Evolutionary conservation across 2,329 filamentous ascomycete species (phyloP).

Genomic region (Fusarium sp.): DNA sequence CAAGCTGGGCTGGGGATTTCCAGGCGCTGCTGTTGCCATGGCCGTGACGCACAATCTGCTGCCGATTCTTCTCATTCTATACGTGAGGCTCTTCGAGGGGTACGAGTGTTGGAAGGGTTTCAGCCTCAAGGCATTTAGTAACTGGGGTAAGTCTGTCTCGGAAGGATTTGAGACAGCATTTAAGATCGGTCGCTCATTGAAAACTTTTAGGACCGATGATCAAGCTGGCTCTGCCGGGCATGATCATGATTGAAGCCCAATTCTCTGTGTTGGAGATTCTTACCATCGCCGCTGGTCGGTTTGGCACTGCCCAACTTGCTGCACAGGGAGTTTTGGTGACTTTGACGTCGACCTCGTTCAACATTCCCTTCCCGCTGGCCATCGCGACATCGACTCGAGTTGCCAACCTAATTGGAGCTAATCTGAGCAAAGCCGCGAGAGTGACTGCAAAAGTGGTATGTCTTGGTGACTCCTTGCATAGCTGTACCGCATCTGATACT

Average conservation of each 20-base stretch:
- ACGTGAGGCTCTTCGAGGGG: slow-evolving; percentile 79
- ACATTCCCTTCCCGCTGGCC: slow-evolving; percentile 90
- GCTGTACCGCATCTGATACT: not conserved
- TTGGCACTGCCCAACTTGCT: slow-evolving; percentile 83
- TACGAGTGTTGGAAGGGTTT: slow-evolving; percentile 86
- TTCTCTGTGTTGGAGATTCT: slow-evolving; percentile 91
- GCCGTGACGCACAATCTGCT: slow-evolving; percentile 82
- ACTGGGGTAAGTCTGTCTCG: slow-evolving; percentile 67
- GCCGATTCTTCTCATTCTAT: slow-evolving; percentile 79
- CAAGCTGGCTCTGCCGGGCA: slow-evolving; percentile 84
- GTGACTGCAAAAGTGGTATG: slow-evolving; percentile 80
- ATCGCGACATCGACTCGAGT: slow-evolving; percentile 89
- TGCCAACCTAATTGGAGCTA: slow-evolving; percentile 90
- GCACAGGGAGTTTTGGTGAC: slow-evolving; percentile 88
- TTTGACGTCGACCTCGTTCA: slow-evolving; percentile 83
- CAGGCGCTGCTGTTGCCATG: slow-evolving; percentile 85
- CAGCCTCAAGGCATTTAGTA: slow-evolving; percentile 74
- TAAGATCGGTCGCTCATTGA: not conserved
- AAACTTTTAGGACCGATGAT: slow-evolving; percentile 73
- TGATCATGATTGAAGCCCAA: slow-evolving; percentile 93
- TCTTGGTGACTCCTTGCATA: slow-evolving; percentile 13
- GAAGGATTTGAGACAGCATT: too few species aligned
- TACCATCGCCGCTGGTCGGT: slow-evolving; percentile 81
- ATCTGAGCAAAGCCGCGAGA: slow-evolving; percentile 81
- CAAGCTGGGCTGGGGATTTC: slow-evolving; percentile 75